Conservation (phyloP, 2,329 filamentous ascomycete genomes). For the Epichloe gansuensis region DNA sequence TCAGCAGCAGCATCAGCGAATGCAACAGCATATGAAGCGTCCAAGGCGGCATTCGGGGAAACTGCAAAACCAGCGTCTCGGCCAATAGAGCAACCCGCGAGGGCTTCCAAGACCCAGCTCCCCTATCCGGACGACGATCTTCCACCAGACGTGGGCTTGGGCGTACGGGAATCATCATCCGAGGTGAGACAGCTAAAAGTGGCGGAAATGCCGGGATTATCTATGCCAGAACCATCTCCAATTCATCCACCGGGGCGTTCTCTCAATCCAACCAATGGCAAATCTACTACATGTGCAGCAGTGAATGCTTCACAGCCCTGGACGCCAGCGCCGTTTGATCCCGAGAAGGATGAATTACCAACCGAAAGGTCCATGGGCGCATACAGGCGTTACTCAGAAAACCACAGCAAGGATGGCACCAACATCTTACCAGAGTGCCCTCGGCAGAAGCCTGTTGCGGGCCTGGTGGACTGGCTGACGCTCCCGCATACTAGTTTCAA, state of each 20-base stretch:
- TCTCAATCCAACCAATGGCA: not conserved
- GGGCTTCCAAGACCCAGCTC: slow-evolving; percentile 14
- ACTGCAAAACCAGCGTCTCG: slow-evolving; percentile 10
- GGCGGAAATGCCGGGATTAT: slow-evolving; percentile 6
- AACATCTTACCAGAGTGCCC: slow-evolving; percentile 53
- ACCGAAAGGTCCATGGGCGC: slow-evolving; percentile 30
- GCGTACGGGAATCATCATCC: slow-evolving; percentile 9
- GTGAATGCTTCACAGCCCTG: slow-evolving; percentile 22
- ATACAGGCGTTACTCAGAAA: slow-evolving; percentile 42
- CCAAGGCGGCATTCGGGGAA: not conserved
- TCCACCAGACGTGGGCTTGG: slow-evolving; percentile 10
- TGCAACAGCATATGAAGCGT: not conserved
- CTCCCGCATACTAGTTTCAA: slow-evolving; percentile 60
- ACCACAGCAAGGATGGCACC: slow-evolving; percentile 10
- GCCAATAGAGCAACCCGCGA: slow-evolving; percentile 9
- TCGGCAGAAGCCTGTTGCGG: slow-evolving; percentile 46
- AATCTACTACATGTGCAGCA: slow-evolving; percentile 2
- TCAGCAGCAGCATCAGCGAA: slow-evolving; percentile 8
- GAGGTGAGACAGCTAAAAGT: slow-evolving; percentile 1
- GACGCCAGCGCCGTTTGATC: slow-evolving; percentile 34
- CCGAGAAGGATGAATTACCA: slow-evolving; percentile 19
- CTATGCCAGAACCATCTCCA: slow-evolving; percentile 13
- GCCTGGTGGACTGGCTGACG: slow-evolving; percentile 69
- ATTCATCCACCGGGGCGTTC: not conserved
- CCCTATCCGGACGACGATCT: slow-evolving; percentile 29